These are phyloP conservation scores for Pseudodiploospora longispora DNA, from an alignment of 2,329 filamentous ascomycete species.

Conservation along the genomic window DNA sequence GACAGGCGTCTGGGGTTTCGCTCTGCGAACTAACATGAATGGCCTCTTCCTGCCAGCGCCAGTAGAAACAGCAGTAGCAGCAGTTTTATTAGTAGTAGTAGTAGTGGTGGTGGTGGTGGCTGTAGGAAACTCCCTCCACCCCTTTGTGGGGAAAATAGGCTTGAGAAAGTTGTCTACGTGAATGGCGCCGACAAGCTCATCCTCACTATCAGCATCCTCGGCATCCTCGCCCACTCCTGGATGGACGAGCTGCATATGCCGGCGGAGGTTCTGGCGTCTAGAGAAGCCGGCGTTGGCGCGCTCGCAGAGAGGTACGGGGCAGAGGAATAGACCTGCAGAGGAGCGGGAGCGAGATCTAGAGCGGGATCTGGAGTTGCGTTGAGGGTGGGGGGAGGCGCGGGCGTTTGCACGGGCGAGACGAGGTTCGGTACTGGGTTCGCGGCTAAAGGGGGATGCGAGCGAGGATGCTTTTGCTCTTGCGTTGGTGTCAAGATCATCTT, in stretches of 20 bases:
- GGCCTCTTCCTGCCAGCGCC: no score
- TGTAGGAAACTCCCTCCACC: slow-evolving; percentile 33
- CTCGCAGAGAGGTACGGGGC: slow-evolving; percentile 28
- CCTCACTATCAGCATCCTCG: slow-evolving; percentile 34
- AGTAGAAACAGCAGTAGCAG: no score
- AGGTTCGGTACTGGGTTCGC: slow-evolving; percentile 14
- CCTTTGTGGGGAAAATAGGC: slow-evolving; percentile 40
- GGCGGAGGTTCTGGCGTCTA: slow-evolving; percentile 26
- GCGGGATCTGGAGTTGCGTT: slow-evolving; percentile 1
- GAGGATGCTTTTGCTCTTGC: slow-evolving; percentile 19
- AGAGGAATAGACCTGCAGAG: slow-evolving; percentile 26
- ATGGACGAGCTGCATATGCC: slow-evolving; percentile 32
- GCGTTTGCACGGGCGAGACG: slow-evolving; percentile 7
- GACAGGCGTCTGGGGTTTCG: no score
- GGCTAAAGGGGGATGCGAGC: slow-evolving; percentile 14
- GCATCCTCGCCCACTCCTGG: slow-evolving; percentile 27
- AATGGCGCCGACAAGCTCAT: slow-evolving; percentile 53
- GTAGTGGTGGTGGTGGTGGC: no score
- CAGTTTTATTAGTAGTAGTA: no score
- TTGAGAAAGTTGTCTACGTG: slow-evolving; percentile 61
- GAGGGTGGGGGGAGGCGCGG: neutral
- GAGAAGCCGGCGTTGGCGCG: slow-evolving; percentile 29
- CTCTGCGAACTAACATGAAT: no score
- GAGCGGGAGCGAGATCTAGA: slow-evolving; percentile 22
- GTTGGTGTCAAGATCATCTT: slow-evolving; percentile 13